Percentiles rank a stretch among this genome's conserved stretches.
Evolutionary conservation across 140 eudicot genomes (phyloP).

Genomic region (Oenanthe javanica): DNA sequence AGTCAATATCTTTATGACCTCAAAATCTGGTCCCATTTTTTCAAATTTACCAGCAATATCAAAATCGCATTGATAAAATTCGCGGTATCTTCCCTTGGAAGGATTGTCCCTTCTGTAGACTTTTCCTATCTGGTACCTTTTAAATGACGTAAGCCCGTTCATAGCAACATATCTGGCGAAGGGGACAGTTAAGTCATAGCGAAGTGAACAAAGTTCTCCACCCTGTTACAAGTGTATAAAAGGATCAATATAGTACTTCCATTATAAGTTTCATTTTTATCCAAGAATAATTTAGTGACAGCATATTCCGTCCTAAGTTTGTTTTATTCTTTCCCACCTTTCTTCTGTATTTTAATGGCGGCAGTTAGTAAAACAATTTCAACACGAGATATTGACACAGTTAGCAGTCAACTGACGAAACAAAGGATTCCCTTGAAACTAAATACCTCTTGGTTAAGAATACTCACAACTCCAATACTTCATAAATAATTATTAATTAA

Average conservation of each 20-base stretch:
- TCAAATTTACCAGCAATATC: conserved; percentile 92
- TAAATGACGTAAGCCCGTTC: conserved; percentile 80
- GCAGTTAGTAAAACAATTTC: background rate
- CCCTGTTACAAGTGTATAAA: conserved; percentile 43
- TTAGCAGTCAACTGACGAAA: background rate
- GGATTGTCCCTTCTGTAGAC: conserved; percentile 95
- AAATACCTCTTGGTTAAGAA: background rate
- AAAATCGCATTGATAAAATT: conserved; percentile 95
- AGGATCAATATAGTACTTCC: background rate
- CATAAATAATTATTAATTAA: background rate
- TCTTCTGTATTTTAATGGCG: background rate
- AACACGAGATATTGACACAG: background rate
- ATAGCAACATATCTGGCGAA: conserved; percentile 93
- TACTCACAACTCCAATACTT: background rate
- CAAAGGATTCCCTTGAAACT: background rate
- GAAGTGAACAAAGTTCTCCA: conserved; percentile 93
- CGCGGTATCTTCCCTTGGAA: conserved; percentile 95
- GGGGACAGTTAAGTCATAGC: conserved; percentile 95
- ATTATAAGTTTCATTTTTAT: background rate
- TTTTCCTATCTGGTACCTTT: conserved; percentile 86
- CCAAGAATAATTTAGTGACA: background rate
- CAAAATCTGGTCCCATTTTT: conserved; percentile 76
- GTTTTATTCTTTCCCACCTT: background rate
- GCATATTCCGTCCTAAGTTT: background rate
- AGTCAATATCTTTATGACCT: conserved; percentile 67